phyloP scores from a whole-genome alignment of 2,329 filamentous ascomycete genomes.

The Teratosphaeria pseudoeucalypti region DNA sequence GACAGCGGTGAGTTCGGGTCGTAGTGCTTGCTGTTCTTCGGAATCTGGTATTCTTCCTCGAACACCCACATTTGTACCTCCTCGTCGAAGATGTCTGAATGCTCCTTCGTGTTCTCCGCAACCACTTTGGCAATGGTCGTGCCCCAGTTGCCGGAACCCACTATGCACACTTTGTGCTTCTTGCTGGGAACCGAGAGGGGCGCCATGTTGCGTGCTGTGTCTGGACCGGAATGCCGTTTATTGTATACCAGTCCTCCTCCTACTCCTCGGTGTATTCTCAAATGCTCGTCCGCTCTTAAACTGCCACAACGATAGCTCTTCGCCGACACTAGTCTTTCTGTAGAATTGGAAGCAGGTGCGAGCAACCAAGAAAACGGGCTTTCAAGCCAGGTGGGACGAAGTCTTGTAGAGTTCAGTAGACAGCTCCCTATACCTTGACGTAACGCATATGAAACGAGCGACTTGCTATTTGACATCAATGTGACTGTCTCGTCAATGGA shows the following conservation, averaged over 20 bases:
- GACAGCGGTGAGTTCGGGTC: constrained; percentile 36
- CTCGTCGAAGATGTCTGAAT: constrained; percentile 73
- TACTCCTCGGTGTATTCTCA: background rate
- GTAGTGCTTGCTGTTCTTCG: constrained; percentile 64
- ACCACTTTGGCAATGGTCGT: constrained; percentile 96
- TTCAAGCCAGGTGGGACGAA: background rate
- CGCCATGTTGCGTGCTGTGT: constrained; percentile 31
- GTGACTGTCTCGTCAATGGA: background rate
- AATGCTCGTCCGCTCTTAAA: background rate
- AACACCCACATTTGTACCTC: constrained; percentile 98
- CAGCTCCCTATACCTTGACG: background rate
- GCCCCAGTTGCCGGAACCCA: constrained; percentile 97
- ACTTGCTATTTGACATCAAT: background rate
- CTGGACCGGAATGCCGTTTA: background rate
- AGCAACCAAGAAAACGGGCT: background rate
- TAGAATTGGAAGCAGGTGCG: background rate
- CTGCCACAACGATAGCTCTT: background rate
- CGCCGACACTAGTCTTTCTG: background rate
- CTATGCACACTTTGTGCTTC: constrained; percentile 86
- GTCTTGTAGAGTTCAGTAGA: background rate
- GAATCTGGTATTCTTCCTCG: constrained; percentile 75
- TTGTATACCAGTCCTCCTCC: background rate
- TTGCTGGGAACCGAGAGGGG: constrained; percentile 45
- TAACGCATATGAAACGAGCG: background rate
- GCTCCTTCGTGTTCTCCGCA: constrained; percentile 74